Evolutionary conservation across 805 yeast species (phyloP).

Genomic region (Danielia reshetovae): DNA sequence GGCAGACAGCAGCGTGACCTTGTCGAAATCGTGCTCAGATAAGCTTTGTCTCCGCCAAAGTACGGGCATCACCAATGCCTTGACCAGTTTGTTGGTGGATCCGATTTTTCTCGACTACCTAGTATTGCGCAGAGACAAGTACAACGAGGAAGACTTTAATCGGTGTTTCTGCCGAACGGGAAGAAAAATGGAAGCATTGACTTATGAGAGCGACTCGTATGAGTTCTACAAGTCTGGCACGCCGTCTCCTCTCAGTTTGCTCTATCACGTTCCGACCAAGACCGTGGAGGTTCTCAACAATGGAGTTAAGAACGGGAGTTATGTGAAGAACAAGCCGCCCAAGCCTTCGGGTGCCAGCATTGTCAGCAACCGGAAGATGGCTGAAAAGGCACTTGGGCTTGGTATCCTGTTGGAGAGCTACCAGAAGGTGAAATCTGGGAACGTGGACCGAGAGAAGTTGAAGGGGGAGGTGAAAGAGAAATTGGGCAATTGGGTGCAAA

Average conservation of each 20-base stretch:
- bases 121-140: slow-evolving; percentile 40
- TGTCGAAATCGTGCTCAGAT: slow-evolving; percentile 87
- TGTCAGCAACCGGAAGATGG: slow-evolving; percentile 28
- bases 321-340: slow-evolving; percentile 42
- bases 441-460: slow-evolving; percentile 22
- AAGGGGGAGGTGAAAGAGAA: slow-evolving; percentile 26
- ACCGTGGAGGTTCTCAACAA: slow-evolving; percentile 43
- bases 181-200: slow-evolving; percentile 6
- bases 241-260: slow-evolving; percentile 32
- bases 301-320: slow-evolving; percentile 61
- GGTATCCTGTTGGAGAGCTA: slow-evolving; percentile 12
- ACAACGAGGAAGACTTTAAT: slow-evolving; percentile 23
- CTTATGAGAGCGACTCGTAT: slow-evolving; percentile 20
- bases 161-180: slow-evolving; percentile 39
- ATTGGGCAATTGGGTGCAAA: slow-evolving; percentile 45
- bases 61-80: slow-evolving; percentile 48
- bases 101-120: slow-evolving; percentile 45
- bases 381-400: slow-evolving; percentile 7
- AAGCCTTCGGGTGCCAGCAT: slow-evolving; percentile 40
- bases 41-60: slow-evolving; percentile 66
- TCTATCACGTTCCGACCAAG: slow-evolving; percentile 20
- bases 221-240: slow-evolving; percentile 19
- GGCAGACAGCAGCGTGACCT: slow-evolving; percentile 63
- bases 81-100: slow-evolving; percentile 34
- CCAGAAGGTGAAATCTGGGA: slow-evolving; percentile 15